phyloP scores from a whole-genome alignment of 495 filamentous ascomycete species.

The Apiosordaria backusii region DNA sequence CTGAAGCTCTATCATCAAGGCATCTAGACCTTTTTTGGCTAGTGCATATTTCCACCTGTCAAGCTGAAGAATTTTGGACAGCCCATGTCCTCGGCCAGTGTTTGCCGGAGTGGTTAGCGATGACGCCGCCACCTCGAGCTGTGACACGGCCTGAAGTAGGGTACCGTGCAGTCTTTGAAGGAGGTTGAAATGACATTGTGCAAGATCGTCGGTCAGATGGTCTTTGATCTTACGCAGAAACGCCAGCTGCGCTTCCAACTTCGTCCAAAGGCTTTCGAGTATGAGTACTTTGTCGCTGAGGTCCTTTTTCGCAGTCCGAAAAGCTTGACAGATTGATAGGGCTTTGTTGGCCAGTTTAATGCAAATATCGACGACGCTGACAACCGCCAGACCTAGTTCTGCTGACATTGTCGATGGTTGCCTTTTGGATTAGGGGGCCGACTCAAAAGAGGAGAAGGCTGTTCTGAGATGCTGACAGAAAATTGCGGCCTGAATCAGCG shows the following conservation, averaged over 20 bases:
- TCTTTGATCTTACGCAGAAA: neutral
- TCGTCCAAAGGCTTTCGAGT: constrained; percentile 1
- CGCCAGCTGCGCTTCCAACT: neutral
- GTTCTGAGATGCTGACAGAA: neutral
- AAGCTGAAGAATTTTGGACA: neutral
- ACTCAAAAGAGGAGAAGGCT: neutral
- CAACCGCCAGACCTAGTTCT: neutral
- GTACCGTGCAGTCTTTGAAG: neutral
- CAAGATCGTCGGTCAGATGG: neutral
- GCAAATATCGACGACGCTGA: neutral
- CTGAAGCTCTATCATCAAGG: neutral
- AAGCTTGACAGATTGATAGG: neutral
- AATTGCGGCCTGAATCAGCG: neutral
- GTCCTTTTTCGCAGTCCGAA: constrained; percentile 1
- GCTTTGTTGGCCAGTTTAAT: neutral
- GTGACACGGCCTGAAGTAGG: neutral
- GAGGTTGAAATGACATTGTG: constrained; percentile 4
- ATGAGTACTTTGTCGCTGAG: neutral
- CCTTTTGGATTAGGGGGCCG: neutral
- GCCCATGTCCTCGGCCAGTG: neutral
- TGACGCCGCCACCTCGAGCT: neutral
- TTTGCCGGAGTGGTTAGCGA: neutral
- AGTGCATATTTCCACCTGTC: constrained; percentile 7
- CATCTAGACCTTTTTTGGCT: neutral
- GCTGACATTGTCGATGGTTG: neutral